Percentiles rank a stretch among this genome's conserved stretches.
phyloP scores from a whole-genome alignment of 345 rosid genomes.

The Sonneratia caseolaris region DNA sequence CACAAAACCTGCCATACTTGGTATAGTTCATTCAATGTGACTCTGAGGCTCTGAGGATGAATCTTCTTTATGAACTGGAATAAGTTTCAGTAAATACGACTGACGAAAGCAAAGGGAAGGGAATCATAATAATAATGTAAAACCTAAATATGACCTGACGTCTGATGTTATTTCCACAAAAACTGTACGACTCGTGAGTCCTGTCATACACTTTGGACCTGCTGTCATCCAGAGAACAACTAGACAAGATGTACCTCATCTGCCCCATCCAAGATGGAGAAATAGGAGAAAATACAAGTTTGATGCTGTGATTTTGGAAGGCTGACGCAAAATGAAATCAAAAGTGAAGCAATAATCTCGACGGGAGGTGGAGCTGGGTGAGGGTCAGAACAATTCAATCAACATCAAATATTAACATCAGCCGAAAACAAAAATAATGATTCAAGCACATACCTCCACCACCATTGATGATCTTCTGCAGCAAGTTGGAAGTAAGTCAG shows the following conservation, averaged over 20 bases:
- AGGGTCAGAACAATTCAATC: background rate
- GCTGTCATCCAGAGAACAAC: background rate
- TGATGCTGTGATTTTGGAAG: background rate
- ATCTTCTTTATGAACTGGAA: background rate
- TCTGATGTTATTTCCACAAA: no score
- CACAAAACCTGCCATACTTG: background rate
- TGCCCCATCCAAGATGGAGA: background rate
- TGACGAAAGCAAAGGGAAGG: background rate
- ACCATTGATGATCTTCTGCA: conserved; percentile 20
- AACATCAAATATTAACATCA: background rate
- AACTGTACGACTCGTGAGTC: no score
- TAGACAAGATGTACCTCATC: background rate
- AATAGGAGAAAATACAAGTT: background rate
- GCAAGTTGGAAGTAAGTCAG: conserved; percentile 22
- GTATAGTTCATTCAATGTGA: background rate
- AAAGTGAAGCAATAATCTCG: background rate
- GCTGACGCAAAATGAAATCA: background rate
- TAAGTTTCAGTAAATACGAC: background rate
- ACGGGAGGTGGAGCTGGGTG: background rate
- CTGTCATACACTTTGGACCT: no score
- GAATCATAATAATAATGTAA: no score
- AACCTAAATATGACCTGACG: no score
- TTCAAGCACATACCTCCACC: conserved; percentile 17
- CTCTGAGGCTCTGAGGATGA: background rate
- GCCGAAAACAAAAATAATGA: background rate